These are phyloP conservation scores for grape (Vitis vinifera) DNA, from an alignment of 164 flowering plant species.

Conservation along the genomic window DNA sequence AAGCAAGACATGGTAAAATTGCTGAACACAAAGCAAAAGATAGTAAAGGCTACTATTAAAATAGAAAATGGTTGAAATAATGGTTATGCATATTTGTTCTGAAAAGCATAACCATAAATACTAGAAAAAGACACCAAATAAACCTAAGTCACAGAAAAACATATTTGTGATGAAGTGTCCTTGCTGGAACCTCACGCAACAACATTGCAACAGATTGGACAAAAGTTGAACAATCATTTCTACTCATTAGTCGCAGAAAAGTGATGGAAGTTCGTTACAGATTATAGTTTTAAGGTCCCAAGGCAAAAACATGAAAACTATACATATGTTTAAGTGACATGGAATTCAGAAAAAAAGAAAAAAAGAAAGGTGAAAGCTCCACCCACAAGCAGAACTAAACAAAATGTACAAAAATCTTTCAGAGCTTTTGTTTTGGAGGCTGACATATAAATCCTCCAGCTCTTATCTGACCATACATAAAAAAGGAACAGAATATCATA, in stretches of 20 bases:
- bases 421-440: not conserved
- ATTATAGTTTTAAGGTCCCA: not conserved
- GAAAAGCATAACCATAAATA: not conserved
- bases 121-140: not conserved
- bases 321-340: too few relatives aligned
- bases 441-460: not conserved
- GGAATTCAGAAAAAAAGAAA: too few relatives aligned
- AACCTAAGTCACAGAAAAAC: not conserved
- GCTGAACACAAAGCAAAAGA: not conserved
- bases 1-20: slow-evolving; percentile 7
- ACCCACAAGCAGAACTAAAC: too few relatives aligned
- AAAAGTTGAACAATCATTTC: not conserved
- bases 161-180: too few relatives aligned
- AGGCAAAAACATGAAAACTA: too few relatives aligned
- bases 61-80: too few relatives aligned
- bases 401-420: too few relatives aligned
- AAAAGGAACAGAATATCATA: too few relatives aligned
- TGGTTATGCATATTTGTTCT: too few relatives aligned
- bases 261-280: not conserved
- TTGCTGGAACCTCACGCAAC: too few relatives aligned
- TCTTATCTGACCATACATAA: too few relatives aligned
- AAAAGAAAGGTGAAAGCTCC: too few relatives aligned
- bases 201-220: not conserved
- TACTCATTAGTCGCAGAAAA: not conserved
- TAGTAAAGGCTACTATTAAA: not conserved